These are phyloP conservation scores for Bidens hawaiensis DNA, from an alignment of 140 eudicot species.

Conservation along the genomic window DNA sequence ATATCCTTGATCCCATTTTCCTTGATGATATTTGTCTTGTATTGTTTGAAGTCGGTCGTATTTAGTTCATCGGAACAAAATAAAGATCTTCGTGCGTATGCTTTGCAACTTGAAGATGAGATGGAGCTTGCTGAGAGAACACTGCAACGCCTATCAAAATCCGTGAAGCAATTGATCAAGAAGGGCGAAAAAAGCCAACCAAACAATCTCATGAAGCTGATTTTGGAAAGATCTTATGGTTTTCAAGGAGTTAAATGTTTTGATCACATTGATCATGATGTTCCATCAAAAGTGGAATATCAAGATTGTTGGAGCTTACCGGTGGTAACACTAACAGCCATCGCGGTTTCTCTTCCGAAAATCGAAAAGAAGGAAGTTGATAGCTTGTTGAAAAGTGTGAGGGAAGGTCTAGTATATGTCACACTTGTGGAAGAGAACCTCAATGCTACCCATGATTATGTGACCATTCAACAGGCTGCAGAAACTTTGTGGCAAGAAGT, in stretches of 20 bases:
- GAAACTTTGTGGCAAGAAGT: conserved; percentile 17
- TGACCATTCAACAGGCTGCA: neutral
- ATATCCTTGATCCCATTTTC: conserved; percentile 2
- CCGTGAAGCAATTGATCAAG: neutral
- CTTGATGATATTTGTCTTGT: neutral
- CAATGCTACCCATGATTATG: neutral
- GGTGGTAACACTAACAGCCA: neutral
- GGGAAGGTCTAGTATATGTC: conserved; percentile 3
- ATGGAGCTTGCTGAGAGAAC: conserved; percentile 8
- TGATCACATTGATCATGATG: neutral
- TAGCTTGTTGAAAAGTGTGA: conserved; percentile 1
- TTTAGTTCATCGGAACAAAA: neutral
- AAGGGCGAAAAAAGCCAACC: neutral
- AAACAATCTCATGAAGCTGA: neutral
- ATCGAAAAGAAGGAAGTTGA: neutral
- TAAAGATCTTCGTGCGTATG: neutral
- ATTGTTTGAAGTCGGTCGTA: neutral
- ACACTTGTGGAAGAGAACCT: conserved; percentile 10
- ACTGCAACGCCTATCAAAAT: neutral
- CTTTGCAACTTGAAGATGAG: neutral
- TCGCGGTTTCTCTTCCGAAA: neutral
- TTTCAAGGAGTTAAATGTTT: conserved; percentile 1
- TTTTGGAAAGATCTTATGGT: neutral
- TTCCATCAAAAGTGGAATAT: neutral
- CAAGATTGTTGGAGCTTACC: conserved; percentile 1